Evolutionary conservation across 495 filamentous ascomycete genomes (phyloP).

Genomic region (Neurospora terricola): DNA sequence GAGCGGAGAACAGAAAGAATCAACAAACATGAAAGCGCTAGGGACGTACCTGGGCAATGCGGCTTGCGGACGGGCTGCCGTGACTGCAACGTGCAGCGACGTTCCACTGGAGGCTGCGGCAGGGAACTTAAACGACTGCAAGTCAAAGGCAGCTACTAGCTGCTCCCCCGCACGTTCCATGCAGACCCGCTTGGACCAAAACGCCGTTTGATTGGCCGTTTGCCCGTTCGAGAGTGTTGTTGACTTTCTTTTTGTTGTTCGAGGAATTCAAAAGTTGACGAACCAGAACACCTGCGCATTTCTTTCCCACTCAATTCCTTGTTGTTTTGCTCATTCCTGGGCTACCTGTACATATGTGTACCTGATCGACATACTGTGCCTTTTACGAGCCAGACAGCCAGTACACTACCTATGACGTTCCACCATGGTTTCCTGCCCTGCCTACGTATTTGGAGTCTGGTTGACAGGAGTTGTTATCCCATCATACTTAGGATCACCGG

Average conservation of each 20-base stretch:
- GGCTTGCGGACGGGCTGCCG: neutral
- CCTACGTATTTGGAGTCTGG: neutral
- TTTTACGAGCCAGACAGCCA: neutral
- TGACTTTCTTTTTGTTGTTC: neutral
- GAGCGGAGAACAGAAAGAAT: constrained; percentile 22
- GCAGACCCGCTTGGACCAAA: constrained; percentile 1
- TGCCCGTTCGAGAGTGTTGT: neutral
- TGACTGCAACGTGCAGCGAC: neutral
- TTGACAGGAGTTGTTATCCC: neutral
- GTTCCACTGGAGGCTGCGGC: neutral
- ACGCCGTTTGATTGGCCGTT: constrained; percentile 13
- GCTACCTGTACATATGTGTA: neutral
- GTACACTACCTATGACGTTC: neutral
- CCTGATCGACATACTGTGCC: neutral
- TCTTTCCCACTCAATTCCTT: neutral
- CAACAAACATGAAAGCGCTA: constrained; percentile 24
- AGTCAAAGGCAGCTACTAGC: constrained; percentile 3
- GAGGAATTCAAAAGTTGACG: neutral
- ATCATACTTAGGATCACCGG: neutral
- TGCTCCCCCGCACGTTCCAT: constrained; percentile 16
- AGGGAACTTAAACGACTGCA: neutral
- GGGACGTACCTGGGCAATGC: constrained; percentile 21
- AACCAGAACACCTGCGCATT: neutral
- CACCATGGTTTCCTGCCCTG: neutral
- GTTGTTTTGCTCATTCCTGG: neutral